These are phyloP conservation scores for Calonectria fujianensis DNA, from an alignment of 2,329 filamentous ascomycete species.

Conservation along the genomic window DNA sequence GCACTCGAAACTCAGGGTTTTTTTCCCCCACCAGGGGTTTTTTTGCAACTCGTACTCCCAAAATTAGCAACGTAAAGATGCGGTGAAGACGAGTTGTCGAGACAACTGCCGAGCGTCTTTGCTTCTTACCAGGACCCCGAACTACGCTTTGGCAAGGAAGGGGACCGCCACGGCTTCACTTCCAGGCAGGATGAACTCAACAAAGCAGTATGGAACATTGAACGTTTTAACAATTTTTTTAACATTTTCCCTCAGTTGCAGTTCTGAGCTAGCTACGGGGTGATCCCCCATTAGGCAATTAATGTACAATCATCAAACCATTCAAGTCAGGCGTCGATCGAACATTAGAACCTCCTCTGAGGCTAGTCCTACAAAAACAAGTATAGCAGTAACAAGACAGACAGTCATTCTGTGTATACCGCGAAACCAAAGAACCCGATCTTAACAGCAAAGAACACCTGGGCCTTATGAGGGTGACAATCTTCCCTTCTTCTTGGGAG, in stretches of 20 bases:
- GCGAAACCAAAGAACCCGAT: constrained; percentile 48
- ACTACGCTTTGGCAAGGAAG: not conserved
- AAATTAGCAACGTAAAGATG: constrained; percentile 14
- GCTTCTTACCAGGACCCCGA: not conserved
- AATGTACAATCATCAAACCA: constrained; percentile 53
- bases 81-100: constrained; percentile 16
- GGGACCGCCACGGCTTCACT: not conserved
- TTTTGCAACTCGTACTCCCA: not conserved
- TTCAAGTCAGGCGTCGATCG: constrained; percentile 44
- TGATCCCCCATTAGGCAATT: constrained; percentile 40
- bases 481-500: constrained; percentile 43
- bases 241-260: constrained; percentile 56
- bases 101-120: constrained; percentile 1
- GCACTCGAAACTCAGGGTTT: constrained; percentile 6
- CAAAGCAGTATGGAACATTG: constrained; percentile 11
- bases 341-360: constrained; percentile 42
- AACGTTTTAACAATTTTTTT: constrained; percentile 40
- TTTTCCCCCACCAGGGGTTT: not conserved
- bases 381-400: constrained; percentile 49
- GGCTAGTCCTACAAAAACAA: constrained; percentile 55
- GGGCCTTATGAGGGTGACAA: constrained; percentile 50
- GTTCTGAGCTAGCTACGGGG: constrained; percentile 52
- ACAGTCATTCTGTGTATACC: constrained; percentile 48
- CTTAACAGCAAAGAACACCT: constrained; percentile 40
- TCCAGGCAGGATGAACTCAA: not conserved